Evolutionary conservation across 176 grass and related monocot genomes (phyloP).

Genomic region (Oryza glaberrima): DNA sequence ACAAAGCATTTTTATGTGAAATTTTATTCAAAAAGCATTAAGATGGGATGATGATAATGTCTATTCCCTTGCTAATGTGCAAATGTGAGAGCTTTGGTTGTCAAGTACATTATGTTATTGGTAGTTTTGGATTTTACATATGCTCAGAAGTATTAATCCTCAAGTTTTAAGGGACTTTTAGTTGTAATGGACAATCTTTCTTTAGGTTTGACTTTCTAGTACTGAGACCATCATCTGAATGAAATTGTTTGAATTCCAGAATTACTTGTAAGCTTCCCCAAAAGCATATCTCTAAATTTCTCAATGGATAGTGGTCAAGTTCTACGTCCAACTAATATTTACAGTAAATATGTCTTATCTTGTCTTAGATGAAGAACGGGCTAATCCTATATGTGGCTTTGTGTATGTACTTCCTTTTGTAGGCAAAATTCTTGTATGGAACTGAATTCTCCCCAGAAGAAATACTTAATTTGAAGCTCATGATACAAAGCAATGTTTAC

Average conservation of each 20-base stretch:
- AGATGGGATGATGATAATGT: background rate
- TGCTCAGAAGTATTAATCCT: background rate
- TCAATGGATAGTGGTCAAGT: background rate
- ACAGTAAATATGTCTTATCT: background rate
- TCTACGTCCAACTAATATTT: background rate
- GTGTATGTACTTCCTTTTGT: slow-evolving; percentile 17
- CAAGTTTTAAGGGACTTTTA: background rate
- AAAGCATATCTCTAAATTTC: background rate
- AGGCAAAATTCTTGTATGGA: slow-evolving; percentile 79
- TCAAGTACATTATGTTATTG: background rate
- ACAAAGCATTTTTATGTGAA: background rate
- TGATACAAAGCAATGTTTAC: slow-evolving; percentile 84
- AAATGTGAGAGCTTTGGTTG: background rate
- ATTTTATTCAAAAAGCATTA: background rate
- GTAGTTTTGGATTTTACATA: background rate
- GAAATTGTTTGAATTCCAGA: background rate
- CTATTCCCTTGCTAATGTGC: background rate
- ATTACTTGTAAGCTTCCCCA: no score
- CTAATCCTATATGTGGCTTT: slow-evolving; percentile 2
- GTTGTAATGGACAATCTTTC: background rate
- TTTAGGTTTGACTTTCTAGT: background rate
- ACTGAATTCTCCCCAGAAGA: slow-evolving; percentile 63
- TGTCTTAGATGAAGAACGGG: background rate
- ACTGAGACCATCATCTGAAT: background rate
- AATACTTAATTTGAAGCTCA: slow-evolving; percentile 61